Base-by-base conservation (phyloP, 192 early-diverging fungal genomes). In the Entomortierella parvispora region DNA sequence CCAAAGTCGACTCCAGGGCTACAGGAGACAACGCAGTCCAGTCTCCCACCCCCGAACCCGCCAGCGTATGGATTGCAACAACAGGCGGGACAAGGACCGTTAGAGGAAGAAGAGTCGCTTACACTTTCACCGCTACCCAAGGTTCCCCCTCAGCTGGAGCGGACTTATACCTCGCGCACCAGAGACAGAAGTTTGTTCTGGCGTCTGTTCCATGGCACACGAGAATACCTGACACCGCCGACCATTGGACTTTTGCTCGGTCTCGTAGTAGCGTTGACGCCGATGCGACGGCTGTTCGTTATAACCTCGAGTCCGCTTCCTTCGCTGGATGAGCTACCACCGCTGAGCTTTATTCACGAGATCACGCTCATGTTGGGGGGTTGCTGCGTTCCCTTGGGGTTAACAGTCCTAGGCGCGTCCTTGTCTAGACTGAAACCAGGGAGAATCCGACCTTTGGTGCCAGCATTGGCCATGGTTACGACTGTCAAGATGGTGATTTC, bases 381-480 rank as follows among this genome's bases (percentile, higher is more conserved):
- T 0, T 65, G 63, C 45, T 75, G 71, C 32, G 71, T 75, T 33
- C 71, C 71, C 1, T 26, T 75, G 14, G 71, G 71, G 0, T 28
- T 75, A 25, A 75, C 71, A 0, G 71, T 75, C 31, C 32, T 66
- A 4, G 71, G 71, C 2, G 71, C 71, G 12, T 75, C 71, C 4
- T 46, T 75, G 18, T 75, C 71, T 6, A 47, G 71, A 1, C 62
- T 75, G 12, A 75, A 75, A 15, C 71, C 71, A 6, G 71, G 71
- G 15, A 40, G 71, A 20, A 65, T 75, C 63, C 63, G 71, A 4
- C 71, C 71, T 0, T 18, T 75, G 23, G 55, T 75, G n/a, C 71
- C 71, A 7, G 26, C 54, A 3, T 28, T 75, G 31, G 45, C 58
- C 14, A 75, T 75, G 71, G 37, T 75, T 14, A 66, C 71, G 12